phyloP scores from a whole-genome alignment of 768 basidiomycete species.

The Auriculariales sp. region DNA sequence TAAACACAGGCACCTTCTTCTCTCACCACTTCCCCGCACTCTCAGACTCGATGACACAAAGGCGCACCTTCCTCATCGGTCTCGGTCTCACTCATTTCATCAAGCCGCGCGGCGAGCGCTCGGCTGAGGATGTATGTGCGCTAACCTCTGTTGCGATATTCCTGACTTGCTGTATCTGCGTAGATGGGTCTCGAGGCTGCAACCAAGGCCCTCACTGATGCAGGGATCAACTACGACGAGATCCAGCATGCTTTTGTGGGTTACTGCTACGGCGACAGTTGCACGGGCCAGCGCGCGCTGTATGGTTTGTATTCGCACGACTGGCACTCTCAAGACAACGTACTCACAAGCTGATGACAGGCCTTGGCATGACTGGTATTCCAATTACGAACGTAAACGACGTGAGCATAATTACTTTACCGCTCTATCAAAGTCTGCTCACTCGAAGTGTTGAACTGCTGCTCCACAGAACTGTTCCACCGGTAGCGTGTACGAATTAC shows the following conservation, averaged over 20 bases:
- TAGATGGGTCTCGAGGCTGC: slow-evolving; percentile 82
- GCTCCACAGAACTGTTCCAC: slow-evolving; percentile 58
- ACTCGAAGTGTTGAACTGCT: no score
- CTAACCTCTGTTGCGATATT: background rate
- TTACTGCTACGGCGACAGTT: slow-evolving; percentile 70
- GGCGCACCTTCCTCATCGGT: slow-evolving; percentile 46
- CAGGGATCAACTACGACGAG: slow-evolving; percentile 72
- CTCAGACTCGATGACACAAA: background rate
- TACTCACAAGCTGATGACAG: slow-evolving; percentile 31
- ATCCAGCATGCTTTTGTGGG: slow-evolving; percentile 64
- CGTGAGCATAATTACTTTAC: slow-evolving; percentile 9
- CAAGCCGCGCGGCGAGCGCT: slow-evolving; percentile 34
- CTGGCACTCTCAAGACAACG: background rate
- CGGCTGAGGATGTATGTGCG: slow-evolving; percentile 52
- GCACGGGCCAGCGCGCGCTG: slow-evolving; percentile 47
- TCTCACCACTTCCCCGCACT: no score
- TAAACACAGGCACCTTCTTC: background rate
- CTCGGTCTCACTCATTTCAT: slow-evolving; percentile 66
- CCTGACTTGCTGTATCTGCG: background rate
- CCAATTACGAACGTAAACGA: slow-evolving; percentile 82
- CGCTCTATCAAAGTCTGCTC: background rate
- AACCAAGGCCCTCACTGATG: slow-evolving; percentile 76
- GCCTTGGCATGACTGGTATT: slow-evolving; percentile 69
- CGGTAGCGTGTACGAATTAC: slow-evolving; percentile 27
- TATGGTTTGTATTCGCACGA: background rate